Percentiles rank a stretch among this genome's conserved stretches.
These are phyloP conservation scores for Diaporthe sp. DNA, from an alignment of 2,329 filamentous ascomycete genomes.

Conservation along the genomic window DNA sequence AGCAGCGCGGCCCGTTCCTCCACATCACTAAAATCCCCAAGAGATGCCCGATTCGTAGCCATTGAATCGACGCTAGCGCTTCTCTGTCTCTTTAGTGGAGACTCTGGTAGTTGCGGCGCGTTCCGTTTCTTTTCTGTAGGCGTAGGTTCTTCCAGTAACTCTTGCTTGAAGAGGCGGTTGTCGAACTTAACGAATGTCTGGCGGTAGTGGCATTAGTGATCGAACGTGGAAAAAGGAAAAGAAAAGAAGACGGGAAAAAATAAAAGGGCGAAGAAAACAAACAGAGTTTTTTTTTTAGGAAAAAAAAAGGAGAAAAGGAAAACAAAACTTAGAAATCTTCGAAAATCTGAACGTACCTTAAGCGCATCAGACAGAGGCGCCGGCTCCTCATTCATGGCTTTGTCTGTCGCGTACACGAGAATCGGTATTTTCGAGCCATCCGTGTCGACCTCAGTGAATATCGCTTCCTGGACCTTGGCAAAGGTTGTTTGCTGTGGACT, in stretches of 20 bases:
- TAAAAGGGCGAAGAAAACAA: no score
- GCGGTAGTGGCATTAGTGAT: no score
- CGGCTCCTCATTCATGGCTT: slow-evolving; percentile 43
- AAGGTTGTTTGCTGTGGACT: slow-evolving; percentile 40
- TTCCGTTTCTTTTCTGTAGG: slow-evolving; percentile 45
- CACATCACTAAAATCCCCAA: slow-evolving; percentile 36
- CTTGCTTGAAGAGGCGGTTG: slow-evolving; percentile 51
- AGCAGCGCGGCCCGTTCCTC: slow-evolving; percentile 34
- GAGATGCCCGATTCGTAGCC: slow-evolving; percentile 37
- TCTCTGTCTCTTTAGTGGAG: slow-evolving; percentile 35
- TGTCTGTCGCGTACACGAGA: slow-evolving; percentile 49
- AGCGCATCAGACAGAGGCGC: slow-evolving; percentile 46
- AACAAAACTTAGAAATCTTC: no score
- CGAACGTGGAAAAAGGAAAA: no score
- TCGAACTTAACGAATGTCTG: slow-evolving; percentile 51
- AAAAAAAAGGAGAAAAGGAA: no score
- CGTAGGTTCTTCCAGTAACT: slow-evolving; percentile 45
- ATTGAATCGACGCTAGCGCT: slow-evolving; percentile 38
- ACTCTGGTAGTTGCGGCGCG: slow-evolving; percentile 29
- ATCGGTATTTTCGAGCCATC: slow-evolving; percentile 42
- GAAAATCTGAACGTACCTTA: slow-evolving; percentile 33
- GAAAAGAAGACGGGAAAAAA: no score
- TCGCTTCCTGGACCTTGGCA: slow-evolving; percentile 41
- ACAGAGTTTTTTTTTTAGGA: no score
- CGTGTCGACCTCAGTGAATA: slow-evolving; percentile 39